Evolutionary conservation across 345 rosid species (phyloP).

Genomic region (Raphanus sativus): DNA sequence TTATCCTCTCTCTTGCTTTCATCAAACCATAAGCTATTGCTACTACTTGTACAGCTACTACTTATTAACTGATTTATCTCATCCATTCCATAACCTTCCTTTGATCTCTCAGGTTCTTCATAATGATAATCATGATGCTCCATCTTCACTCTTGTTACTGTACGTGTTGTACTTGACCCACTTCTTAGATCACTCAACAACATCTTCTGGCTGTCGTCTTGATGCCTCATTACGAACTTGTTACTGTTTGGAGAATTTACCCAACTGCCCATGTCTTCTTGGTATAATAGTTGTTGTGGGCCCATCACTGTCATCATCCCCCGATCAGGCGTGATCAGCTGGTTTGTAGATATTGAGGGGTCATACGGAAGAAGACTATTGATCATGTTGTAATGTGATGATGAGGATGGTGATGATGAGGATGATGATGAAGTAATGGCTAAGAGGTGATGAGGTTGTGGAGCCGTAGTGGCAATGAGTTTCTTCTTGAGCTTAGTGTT

Average conservation of each 20-base stretch:
- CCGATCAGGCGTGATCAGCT: conserved; percentile 36
- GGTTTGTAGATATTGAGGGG: conserved; percentile 43
- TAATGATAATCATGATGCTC: conserved; percentile 34
- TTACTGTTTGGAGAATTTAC: conserved; percentile 31
- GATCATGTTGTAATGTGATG: conserved; percentile 38
- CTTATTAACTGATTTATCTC: conserved; percentile 76
- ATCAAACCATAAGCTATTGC: conserved; percentile 53
- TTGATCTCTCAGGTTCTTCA: conserved; percentile 35
- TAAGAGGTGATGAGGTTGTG: conserved; percentile 30
- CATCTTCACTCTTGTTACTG: conserved; percentile 47
- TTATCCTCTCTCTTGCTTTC: conserved; percentile 58
- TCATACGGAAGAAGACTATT: conserved; percentile 28
- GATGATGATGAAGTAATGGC: conserved; percentile 38
- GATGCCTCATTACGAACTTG: conserved; percentile 29
- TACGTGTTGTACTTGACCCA: conserved; percentile 64
- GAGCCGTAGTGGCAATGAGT: conserved; percentile 41
- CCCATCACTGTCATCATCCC: conserved; percentile 38
- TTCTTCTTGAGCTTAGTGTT: conserved; percentile 93
- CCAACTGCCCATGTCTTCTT: conserved; percentile 35
- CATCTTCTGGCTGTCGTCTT: conserved; percentile 42
- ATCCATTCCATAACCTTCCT: conserved; percentile 62
- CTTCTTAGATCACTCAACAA: conserved; percentile 47
- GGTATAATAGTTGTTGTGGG: conserved; percentile 40
- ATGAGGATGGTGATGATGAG: conserved; percentile 15
- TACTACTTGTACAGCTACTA: conserved; percentile 45